A percentile compares a stretch with the other conserved stretches of the same genome.
Conservation (phyloP, 2,329 filamentous ascomycete species). For the Pseudogymnoascus sp. region DNA sequence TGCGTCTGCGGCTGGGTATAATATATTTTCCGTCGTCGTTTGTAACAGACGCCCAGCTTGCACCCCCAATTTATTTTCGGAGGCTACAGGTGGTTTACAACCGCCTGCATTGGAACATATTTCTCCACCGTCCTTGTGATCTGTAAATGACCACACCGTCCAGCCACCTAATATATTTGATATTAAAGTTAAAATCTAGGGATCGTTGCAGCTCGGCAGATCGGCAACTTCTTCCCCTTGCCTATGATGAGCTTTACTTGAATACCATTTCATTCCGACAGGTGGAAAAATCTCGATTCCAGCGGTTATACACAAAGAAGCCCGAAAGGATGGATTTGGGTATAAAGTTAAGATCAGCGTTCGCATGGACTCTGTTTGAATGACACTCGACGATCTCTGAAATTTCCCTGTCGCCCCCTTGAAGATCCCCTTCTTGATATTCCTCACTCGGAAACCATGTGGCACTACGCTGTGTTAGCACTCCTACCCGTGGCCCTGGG, state of each 20-base stretch:
- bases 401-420: neutral
- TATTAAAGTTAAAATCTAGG: neutral
- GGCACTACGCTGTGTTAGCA: neutral
- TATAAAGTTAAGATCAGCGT: constrained; percentile 6
- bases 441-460: constrained; percentile 2
- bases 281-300: neutral
- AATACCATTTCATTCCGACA: neutral
- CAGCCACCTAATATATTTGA: neutral
- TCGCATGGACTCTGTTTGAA: neutral
- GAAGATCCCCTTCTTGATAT: neutral
- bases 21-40: neutral
- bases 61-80: neutral
- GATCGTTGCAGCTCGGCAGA: neutral
- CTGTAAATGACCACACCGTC: neutral
- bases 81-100: neutral
- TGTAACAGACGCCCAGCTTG: neutral
- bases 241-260: neutral
- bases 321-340: neutral
- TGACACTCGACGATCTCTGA: neutral
- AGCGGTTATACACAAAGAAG: neutral
- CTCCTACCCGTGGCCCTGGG: neutral
- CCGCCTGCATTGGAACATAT: neutral
- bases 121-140: neutral
- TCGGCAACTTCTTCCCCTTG: neutral
- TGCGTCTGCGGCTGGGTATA: neutral